Evolutionary conservation across 306 rosid genomes (phyloP), one percentile per base, ranked within the genome.

Genomic region (Fragaria ananassa): DNA sequence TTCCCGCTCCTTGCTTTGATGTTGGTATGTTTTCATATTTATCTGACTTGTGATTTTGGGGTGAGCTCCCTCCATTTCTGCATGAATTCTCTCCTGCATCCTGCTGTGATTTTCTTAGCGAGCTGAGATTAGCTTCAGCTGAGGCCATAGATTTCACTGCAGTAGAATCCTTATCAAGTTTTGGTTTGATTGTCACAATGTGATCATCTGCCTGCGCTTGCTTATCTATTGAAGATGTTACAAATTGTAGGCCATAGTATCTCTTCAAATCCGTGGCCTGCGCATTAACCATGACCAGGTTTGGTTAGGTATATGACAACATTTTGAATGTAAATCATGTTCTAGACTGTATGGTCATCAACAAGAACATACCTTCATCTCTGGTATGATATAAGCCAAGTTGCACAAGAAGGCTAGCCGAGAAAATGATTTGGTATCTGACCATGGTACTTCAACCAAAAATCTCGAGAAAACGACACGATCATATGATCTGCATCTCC

Each of bases 301-400:
- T 23, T 63, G 3, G 1, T 31, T 63, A 63, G 45, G 6, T 17
- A 34, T 3, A 6, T 35, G 18, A 63, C 44, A 10, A 27, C 13
- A 29, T 31, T 21, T 15, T 15, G 4, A 18, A 37, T 66, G 51
- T 39, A 50, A 53, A 51, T 71, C 21, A 65, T 42, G 18, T 41
- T 11, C 2, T 42, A 1, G 15, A 73, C n/a, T 57, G 27, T 27
- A 44, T 57, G 66, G 14, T 74, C 8, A 42, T 74, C 4, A 42
- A 25, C 11, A 60, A 74, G 58, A n/a, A 74, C 74, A 68, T 82
- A 91, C 97, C 96, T 85, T 86, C 65, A 88, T 86, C 54, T 92
- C 81, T 68, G 89, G 92, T 78, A 95, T 88, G 62, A 84, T 92
- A 74, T 88, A 90, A n/a, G 96, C 96, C 85, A 89, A 92, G 88